Base-by-base conservation (phyloP, 1,284 basidiomycete genomes). In the Ganoderma resinaceum region DNA sequence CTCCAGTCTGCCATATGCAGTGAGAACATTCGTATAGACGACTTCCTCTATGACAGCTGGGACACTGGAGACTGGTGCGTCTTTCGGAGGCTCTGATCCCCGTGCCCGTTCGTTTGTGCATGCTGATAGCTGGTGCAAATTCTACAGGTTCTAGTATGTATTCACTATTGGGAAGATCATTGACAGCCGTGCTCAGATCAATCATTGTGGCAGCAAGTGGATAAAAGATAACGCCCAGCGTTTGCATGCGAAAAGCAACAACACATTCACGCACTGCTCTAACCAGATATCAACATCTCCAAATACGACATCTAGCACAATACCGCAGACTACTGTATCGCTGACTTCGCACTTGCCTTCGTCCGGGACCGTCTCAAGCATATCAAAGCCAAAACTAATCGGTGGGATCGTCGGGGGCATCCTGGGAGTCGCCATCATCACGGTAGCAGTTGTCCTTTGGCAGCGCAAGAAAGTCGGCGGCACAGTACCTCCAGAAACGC, bases 21-120 rank as follows among this genome's bases (percentile, higher is more conserved):
- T 42, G 14, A 62, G 62, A 65, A 66, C 20, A 71, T 74, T 49
- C 68, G 59, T 20, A 38, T 74, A 4, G 68, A 72, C 40, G 52
- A 74, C 49, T 72, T 63, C 52, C 61, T 74, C 16, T 74, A 74
- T n/a, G 63, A 52, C 1, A 61, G 66, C 7, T 74, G 73, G 73
- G 69, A 65, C 20, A 66, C 66, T 43, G 73, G 73, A 7, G 33
- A 69, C 23, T 74, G 73, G 73, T 74, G 43, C 58, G 67, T 31
- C 35, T 9, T 35, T 35, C 26, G 46, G 20, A 3, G 11, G 3
- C 5, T 46, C 43, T 11, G 16, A 29, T 23, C 57, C 11, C 0
- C 2, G 5, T 26, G 12, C 20, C 46, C 14, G 16, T 33, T 1
- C 40, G 40, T 12, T 23, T 58, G 43, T n/a, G 12, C 7, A 5